Evolutionary conservation across 768 basidiomycete genomes (phyloP), one percentile per base, ranked within the genome.

Genomic region (Tricholoma sp.): DNA sequence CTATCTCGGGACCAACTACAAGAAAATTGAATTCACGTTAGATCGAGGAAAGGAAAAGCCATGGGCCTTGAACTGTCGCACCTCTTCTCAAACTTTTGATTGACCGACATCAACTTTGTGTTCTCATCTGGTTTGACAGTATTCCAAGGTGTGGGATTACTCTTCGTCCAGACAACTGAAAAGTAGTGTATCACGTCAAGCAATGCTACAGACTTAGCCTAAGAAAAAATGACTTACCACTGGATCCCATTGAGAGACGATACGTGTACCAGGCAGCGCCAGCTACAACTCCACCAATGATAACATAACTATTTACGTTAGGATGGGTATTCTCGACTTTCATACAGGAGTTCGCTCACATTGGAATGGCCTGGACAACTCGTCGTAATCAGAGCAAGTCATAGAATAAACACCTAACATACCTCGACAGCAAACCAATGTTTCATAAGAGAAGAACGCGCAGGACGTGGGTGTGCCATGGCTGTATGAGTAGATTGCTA

Each of bases 111-210:
- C 58, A 93, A 45, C 74, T 93, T 93, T 54, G 81, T 89, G 61
- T 82, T 82, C 72, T 94, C 84, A 66, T 86, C 78, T 37, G 79
- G 84, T 69, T 89, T 79, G 68, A 94, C 80, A 56, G 82, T 79
- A 73, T 91, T 90, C 89, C 90, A 94, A n/a, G 93, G 93, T 19
- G 85, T 85, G 34, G 91, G 91, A 79, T 95, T 94, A 69, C 46
- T 81, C 64, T 81, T 81, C 55, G 80, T 79, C 80, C 81, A 82
- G 61, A 80, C 66, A 52, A 81, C 81, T 82, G 55, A n/a, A 54
- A 22, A 41, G 31, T n/a, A 21, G 18, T 31, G 49, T 9, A 52
- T 18, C 11, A 31, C 11, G 52, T 52, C 31, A 57, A 58, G 27
- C 57, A 29, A 52, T 37, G 21, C 34, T 47, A 19, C 37, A 32